A percentile compares a stretch with the other conserved stretches of the same genome.
Evolutionary conservation across 1,139 yeast species (phyloP).

Genomic region (Neolecta irregularis): DNA sequence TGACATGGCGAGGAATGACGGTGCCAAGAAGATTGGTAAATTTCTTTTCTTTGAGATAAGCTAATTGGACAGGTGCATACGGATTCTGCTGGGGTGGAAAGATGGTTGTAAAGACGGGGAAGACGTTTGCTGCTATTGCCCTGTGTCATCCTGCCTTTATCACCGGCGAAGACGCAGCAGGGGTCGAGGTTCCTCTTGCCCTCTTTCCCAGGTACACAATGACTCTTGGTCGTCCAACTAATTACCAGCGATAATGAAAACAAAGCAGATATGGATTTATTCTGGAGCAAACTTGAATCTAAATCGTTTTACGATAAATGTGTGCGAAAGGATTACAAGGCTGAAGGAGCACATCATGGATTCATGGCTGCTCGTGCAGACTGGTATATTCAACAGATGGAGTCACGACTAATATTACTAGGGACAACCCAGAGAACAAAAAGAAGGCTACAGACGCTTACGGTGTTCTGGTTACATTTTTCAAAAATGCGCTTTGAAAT

Average conservation of each 20-base stretch:
- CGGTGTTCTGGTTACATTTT: too few relatives aligned
- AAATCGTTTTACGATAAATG: background rate
- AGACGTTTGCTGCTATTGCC: conserved; percentile 1
- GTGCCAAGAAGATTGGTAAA: conserved; percentile 1
- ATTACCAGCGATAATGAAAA: conserved; percentile 2
- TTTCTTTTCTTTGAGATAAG: too few relatives aligned
- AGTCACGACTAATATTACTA: too few relatives aligned
- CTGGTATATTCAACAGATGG: too few relatives aligned
- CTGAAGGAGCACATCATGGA: conserved; percentile 4
- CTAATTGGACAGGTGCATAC: too few relatives aligned
- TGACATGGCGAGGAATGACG: background rate
- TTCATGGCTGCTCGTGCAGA: conserved; percentile 5
- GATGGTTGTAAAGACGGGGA: background rate
- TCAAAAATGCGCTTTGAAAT: too few relatives aligned
- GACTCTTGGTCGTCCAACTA: background rate
- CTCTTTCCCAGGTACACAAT: background rate
- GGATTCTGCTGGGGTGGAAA: conserved; percentile 7
- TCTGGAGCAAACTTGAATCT: conserved; percentile 1
- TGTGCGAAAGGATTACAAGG: conserved; percentile 2
- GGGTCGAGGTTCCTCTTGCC: background rate
- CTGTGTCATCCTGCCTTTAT: conserved; percentile 4
- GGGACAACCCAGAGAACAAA: too few relatives aligned
- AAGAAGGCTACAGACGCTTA: too few relatives aligned
- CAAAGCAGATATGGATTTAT: background rate
- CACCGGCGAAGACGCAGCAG: background rate